Evolutionary conservation across 371 early-diverging fungal genomes (phyloP).

Genomic region (Aphelidium insulamus): DNA sequence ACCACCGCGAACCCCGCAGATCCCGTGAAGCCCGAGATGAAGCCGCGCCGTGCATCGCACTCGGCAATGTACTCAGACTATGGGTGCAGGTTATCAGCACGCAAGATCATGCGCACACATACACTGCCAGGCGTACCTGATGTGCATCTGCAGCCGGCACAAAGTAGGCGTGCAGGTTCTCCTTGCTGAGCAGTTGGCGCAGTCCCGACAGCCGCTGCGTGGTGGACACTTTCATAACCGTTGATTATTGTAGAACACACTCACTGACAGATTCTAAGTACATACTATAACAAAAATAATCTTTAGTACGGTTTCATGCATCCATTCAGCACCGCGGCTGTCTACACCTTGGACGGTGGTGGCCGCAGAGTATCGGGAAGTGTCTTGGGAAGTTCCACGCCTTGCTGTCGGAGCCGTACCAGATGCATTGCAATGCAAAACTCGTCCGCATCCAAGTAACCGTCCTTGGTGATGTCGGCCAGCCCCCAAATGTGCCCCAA

Average conservation of each 20-base stretch:
- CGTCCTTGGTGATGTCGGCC: conserved; percentile 72
- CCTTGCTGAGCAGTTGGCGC: too few species aligned
- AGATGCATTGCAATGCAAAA: conserved; percentile 65
- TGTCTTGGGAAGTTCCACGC: conserved; percentile 26
- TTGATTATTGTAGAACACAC: too few species aligned
- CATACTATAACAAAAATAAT: conserved; percentile 3
- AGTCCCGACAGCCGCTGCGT: too few species aligned
- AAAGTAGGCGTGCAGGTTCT: too few species aligned
- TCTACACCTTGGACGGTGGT: conserved; percentile 1
- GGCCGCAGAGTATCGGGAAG: conserved; percentile 24
- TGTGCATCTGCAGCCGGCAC: not conserved
- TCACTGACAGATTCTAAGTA: not conserved
- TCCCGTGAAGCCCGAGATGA: conserved; percentile 93
- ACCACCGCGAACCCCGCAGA: conserved; percentile 79
- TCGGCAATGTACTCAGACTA: conserved; percentile 92
- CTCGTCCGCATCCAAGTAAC: conserved; percentile 66
- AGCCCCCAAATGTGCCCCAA: conserved; percentile 53
- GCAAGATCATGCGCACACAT: too few species aligned
- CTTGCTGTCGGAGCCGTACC: conserved; percentile 20
- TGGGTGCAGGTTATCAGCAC: too few species aligned
- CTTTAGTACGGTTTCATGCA: too few species aligned
- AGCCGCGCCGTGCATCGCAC: conserved; percentile 76
- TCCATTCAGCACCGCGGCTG: too few species aligned
- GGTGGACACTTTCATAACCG: too few species aligned
- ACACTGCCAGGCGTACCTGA: not conserved